Evolutionary conservation across 306 rosid species (phyloP).

Genomic region (Quercus berberidifolia): DNA sequence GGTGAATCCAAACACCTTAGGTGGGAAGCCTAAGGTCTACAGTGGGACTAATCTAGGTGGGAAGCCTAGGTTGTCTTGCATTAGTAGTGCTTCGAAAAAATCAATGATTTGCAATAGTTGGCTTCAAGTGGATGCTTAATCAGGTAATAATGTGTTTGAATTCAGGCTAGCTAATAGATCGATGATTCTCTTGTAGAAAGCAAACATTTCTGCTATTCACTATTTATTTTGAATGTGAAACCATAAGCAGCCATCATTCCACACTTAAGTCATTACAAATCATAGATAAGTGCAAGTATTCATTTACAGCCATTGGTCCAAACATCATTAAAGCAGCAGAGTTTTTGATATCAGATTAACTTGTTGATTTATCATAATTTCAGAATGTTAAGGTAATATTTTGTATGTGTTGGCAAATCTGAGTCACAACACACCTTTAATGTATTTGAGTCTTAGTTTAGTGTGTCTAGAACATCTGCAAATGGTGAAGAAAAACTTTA

Average conservation of each 20-base stretch:
- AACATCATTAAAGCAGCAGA: background rate
- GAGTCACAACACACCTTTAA: too few species aligned
- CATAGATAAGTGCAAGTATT: background rate
- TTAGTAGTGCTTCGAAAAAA: conserved; percentile 89
- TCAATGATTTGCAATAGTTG: conserved; percentile 84
- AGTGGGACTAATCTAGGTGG: too few species aligned
- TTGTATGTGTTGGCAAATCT: too few species aligned
- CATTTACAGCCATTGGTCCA: background rate
- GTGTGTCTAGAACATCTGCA: too few species aligned
- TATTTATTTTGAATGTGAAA: background rate
- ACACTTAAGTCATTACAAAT: background rate
- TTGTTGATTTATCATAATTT: background rate
- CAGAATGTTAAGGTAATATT: too few species aligned
- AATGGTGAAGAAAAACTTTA: too few species aligned
- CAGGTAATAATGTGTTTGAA: conserved; percentile 49
- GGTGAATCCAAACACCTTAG: too few species aligned
- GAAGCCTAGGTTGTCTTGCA: too few species aligned
- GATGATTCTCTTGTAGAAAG: background rate
- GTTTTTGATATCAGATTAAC: background rate
- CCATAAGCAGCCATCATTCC: background rate
- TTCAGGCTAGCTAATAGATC: background rate
- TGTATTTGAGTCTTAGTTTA: too few species aligned
- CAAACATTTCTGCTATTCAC: background rate
- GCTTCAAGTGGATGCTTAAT: conserved; percentile 99
- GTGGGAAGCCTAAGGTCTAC: too few species aligned